Conservation (phyloP, 129 eudicot genomes). For the Helianthus annuus region HanXRQr2.0-SUNRISE NC_035434.2:43060481-43060980, state of each 20-base stretch:
- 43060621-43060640: slow-evolving; percentile 77
- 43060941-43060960: slow-evolving; percentile 96
- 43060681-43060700: slow-evolving; percentile 37
- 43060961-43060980: slow-evolving; percentile 74
- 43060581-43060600: slow-evolving; percentile 27
- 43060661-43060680: slow-evolving; percentile 95
- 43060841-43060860: slow-evolving; percentile 2
- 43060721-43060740: not conserved
- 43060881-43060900: not conserved
- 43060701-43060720: slow-evolving; percentile 1
- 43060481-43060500: slow-evolving; percentile 3
- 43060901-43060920: slow-evolving; percentile 31
- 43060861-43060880: not conserved
- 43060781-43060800: slow-evolving; percentile 13
- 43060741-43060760: slow-evolving; percentile 2
- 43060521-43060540: slow-evolving; percentile 33
- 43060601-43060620: not conserved
- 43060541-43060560: slow-evolving; percentile 18
- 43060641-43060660: slow-evolving; percentile 93
- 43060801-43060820: slow-evolving; percentile 10
- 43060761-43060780: not conserved
- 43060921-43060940: slow-evolving; percentile 94
- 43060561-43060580: slow-evolving; percentile 28
- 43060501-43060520: slow-evolving; percentile 31
- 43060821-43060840: slow-evolving; percentile 11